phyloP scores from a whole-genome alignment of 2,329 filamentous ascomycete species.

The Hypomyces perniciosus region DNA sequence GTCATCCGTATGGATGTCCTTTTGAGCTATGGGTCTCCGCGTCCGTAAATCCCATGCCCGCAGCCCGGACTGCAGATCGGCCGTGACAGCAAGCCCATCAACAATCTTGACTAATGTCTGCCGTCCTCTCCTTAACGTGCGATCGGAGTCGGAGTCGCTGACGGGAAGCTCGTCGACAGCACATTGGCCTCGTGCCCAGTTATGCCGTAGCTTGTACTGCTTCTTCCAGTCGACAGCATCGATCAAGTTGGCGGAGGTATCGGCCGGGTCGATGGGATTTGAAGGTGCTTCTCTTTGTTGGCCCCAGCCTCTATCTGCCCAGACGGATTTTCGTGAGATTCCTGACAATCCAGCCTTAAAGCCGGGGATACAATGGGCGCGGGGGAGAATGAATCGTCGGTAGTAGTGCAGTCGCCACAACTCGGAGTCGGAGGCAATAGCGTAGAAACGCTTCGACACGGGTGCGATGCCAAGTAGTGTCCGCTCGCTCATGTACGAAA shows the following conservation, averaged over 20 bases:
- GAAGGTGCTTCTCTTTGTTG: conserved; percentile 23
- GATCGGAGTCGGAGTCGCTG: conserved; percentile 27
- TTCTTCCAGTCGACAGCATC: conserved; percentile 71
- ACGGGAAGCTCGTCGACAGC: conserved; percentile 72
- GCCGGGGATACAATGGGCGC: conserved; percentile 69
- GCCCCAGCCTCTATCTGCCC: conserved; percentile 37
- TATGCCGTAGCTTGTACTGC: conserved; percentile 82
- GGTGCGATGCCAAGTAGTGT: conserved; percentile 58
- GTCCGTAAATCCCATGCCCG: conserved; percentile 72
- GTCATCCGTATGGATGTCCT: conserved; percentile 25
- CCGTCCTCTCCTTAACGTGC: conserved; percentile 25
- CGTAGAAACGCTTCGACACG: conserved; percentile 69
- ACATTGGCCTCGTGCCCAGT: conserved; percentile 82
- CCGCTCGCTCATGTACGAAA: conserved; percentile 66
- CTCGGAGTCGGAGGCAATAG: conserved; percentile 74
- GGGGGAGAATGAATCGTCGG: conserved; percentile 74
- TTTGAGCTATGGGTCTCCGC: conserved; percentile 52
- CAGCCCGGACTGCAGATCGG: conserved; percentile 62
- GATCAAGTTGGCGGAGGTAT: conserved; percentile 19
- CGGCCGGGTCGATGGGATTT: conserved; percentile 46
- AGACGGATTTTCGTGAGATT: conserved; percentile 37
- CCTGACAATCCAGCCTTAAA: conserved; percentile 40
- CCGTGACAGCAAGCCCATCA: conserved; percentile 72
- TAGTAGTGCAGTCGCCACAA: conserved; percentile 91
- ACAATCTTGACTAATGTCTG: conserved; percentile 70